Conservation (phyloP, 1,284 basidiomycete genomes). For the Leccinum fuscescens region DNA sequence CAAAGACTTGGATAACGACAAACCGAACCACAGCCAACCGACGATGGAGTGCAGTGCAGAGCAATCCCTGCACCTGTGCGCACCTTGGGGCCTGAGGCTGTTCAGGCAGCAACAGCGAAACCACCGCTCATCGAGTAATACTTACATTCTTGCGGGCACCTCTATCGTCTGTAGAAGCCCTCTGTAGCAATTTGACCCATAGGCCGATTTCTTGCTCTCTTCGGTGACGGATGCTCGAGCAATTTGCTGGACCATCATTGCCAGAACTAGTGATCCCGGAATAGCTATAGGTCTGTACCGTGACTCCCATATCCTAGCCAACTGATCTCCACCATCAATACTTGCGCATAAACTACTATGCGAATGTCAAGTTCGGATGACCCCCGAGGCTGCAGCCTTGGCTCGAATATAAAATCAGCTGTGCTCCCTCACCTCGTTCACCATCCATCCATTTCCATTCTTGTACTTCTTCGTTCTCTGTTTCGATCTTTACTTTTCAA, state of each 20-base stretch:
- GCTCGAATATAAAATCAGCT: constrained; percentile 4
- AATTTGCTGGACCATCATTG: background rate
- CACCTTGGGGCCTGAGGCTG: background rate
- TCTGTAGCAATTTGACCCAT: background rate
- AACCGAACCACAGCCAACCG: too few species aligned
- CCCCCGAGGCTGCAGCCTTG: background rate
- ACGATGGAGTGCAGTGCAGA: too few species aligned
- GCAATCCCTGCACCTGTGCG: too few species aligned
- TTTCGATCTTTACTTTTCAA: background rate
- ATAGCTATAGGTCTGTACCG: background rate
- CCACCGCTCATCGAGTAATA: background rate
- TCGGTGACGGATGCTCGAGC: background rate
- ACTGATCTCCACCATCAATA: constrained; percentile 1
- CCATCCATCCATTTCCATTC: background rate
- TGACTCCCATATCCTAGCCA: background rate
- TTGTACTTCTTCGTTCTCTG: background rate
- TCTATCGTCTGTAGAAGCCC: background rate
- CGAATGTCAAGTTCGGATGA: background rate
- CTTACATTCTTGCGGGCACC: background rate
- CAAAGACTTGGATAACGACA: background rate
- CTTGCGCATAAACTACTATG: background rate
- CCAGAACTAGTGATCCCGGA: background rate
- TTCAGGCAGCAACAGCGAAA: background rate
- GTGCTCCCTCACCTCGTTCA: background rate
- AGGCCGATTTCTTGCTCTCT: background rate